These are phyloP conservation scores for Mytilinidion resinicola DNA, from an alignment of 495 filamentous ascomycete species.

Conservation along the genomic window DNA sequence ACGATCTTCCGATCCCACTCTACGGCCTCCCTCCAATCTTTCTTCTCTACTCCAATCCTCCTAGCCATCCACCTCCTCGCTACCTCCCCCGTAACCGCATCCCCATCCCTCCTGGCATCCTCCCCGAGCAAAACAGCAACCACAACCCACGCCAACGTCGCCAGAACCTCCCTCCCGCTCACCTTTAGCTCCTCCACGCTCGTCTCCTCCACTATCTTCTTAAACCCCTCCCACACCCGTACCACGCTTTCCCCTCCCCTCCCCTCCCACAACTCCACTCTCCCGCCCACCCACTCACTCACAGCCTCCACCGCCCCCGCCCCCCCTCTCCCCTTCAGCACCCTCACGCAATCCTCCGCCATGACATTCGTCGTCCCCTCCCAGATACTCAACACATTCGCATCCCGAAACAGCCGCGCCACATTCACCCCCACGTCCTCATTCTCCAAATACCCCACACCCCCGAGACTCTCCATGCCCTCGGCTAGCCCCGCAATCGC, in stretches of 20 bases:
- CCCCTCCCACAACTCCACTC: not conserved
- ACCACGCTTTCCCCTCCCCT: slow-evolving; percentile 1
- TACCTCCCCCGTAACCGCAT: slow-evolving; percentile 22
- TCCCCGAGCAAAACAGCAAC: slow-evolving; percentile 23
- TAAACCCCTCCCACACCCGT: slow-evolving; percentile 3
- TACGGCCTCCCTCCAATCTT: slow-evolving; percentile 4
- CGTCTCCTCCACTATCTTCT: not conserved
- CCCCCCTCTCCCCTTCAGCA: slow-evolving; percentile 43
- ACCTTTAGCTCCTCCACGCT: slow-evolving; percentile 23
- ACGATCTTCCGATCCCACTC: slow-evolving; percentile 16
- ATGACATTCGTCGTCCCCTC: slow-evolving; percentile 72
- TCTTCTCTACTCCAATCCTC: not conserved
- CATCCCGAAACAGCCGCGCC: slow-evolving; percentile 58
- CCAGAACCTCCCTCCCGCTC: slow-evolving; percentile 24
- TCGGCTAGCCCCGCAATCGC: slow-evolving; percentile 51
- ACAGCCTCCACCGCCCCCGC: slow-evolving; percentile 39
- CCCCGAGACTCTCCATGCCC: slow-evolving; percentile 66
- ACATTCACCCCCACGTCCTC: slow-evolving; percentile 53
- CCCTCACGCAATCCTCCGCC: slow-evolving; percentile 53
- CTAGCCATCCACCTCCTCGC: slow-evolving; percentile 19
- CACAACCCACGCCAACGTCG: slow-evolving; percentile 23
- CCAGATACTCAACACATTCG: slow-evolving; percentile 62
- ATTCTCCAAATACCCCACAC: slow-evolving; percentile 69
- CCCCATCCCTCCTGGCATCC: slow-evolving; percentile 27
- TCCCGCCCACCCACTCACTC: slow-evolving; percentile 31